Conservation (phyloP, 1,284 basidiomycete species). For the Porogramme epimiltina region DNA sequence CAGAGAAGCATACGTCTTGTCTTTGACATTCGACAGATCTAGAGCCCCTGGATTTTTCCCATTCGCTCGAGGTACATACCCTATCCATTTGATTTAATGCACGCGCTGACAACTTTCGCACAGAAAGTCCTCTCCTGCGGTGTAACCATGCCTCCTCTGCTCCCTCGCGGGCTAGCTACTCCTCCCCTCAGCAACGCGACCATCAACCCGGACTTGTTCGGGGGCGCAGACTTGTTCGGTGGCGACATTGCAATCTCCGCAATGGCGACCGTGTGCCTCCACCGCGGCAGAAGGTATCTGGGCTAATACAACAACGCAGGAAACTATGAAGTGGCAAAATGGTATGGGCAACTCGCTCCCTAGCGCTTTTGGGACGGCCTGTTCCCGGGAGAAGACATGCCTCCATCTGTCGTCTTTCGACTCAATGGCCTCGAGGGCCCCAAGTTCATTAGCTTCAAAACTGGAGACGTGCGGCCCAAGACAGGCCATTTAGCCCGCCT, state of each 20-base stretch:
- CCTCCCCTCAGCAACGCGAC: neutral
- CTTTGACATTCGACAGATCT: too few relatives aligned
- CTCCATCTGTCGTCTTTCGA: constrained; percentile 20
- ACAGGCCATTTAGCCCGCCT: constrained; percentile 19
- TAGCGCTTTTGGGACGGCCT: constrained; percentile 23
- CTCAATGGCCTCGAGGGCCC: constrained; percentile 17
- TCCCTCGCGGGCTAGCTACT: too few relatives aligned
- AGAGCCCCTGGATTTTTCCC: too few relatives aligned
- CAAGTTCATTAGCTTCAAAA: constrained; percentile 14
- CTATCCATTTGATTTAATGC: too few relatives aligned
- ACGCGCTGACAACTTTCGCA: too few relatives aligned
- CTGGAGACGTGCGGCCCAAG: constrained; percentile 14
- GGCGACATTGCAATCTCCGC: constrained; percentile 21
- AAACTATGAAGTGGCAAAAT: constrained; percentile 21
- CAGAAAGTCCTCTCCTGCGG: too few relatives aligned
- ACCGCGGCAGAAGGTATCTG: constrained; percentile 17
- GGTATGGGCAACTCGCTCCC: constrained; percentile 18
- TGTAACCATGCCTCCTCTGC: too few relatives aligned
- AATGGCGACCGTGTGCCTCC: constrained; percentile 21
- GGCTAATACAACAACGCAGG: constrained; percentile 23
- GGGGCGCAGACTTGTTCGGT: constrained; percentile 20
- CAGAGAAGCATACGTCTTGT: too few relatives aligned
- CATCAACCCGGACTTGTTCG: constrained; percentile 14
- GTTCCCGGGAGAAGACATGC: constrained; percentile 19
- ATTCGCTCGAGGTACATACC: too few relatives aligned